Evolutionary conservation across 495 filamentous ascomycete species (phyloP), one percentile per base, ranked within the genome.

Genomic region (Aspergillus cristatus): DNA sequence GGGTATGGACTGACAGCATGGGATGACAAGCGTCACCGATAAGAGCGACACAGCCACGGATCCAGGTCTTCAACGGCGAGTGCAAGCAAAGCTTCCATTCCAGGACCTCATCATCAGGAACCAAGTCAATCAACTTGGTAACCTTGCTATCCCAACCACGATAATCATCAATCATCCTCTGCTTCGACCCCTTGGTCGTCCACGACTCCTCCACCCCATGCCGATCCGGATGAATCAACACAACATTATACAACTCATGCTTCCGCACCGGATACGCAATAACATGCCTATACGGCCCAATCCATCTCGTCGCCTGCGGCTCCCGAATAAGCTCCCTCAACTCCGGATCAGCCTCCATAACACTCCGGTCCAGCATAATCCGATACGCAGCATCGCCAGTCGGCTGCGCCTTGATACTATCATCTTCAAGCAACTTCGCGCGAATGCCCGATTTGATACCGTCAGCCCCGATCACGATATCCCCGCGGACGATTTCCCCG

Each of bases 11-110:
- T 39, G 40, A 65, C 38, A 83, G 68, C 49, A 78, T 82, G 3
- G 81, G 78, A 45, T 85, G 81, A 34, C 77, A 79, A 5, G 81
- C 73, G 49, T 84, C 81, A 15, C 81, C 81, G 14, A 84, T 64
- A 29, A 85, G 51, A 6, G 72, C 78, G 34, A 83, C 75, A 25
- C 63, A 68, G 1, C 65, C 72, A 11, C 63, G 60, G 7, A 67
- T 65, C 78, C 77, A 82, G 11, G 56, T 69, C 18, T 67, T 59
- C n/a, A 82, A 50, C 1, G 68, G 69, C 1, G 56, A 53, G 24
- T 76, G 63, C 33, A 80, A 69, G 55, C 74, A 77, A 10, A 82
- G 58, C 34, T 77, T 74, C 79, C 78, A 82, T 47, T 82, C 81
- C 40, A 76, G 58, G 3, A 82, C 70, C 14, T 67, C 65, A 28